Evolutionary conservation across 2,329 filamentous ascomycete genomes (phyloP).

Genomic region (Salinomyces thailandicus): DNA sequence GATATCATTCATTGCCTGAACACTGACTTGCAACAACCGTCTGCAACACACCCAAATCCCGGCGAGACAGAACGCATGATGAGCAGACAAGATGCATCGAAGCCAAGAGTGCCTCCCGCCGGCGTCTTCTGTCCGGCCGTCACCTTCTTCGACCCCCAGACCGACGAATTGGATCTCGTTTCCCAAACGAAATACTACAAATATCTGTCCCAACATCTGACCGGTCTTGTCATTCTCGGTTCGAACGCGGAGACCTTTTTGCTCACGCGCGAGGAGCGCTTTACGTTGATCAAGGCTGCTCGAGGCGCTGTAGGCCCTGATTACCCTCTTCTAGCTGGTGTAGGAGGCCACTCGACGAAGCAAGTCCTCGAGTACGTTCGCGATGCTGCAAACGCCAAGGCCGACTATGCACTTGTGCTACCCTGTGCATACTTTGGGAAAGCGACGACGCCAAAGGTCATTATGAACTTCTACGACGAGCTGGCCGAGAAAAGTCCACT

Average conservation of each 20-base stretch:
- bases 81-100: too few species aligned
- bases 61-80: too few species aligned
- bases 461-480: slow-evolving; percentile 34
- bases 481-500: slow-evolving; percentile 50
- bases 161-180: slow-evolving; percentile 31
- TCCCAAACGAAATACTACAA: slow-evolving; percentile 35
- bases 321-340: slow-evolving; percentile 36
- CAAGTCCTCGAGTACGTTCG: slow-evolving; percentile 35
- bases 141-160: slow-evolving; percentile 35
- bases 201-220: slow-evolving; percentile 34
- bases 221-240: slow-evolving; percentile 37
- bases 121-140: slow-evolving; percentile 32
- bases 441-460: slow-evolving; percentile 31
- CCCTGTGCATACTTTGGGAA: slow-evolving; percentile 38
- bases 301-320: slow-evolving; percentile 32
- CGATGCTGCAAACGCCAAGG: slow-evolving; percentile 33
- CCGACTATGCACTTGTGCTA: slow-evolving; percentile 34
- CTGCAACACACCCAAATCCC: too few species aligned
- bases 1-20: too few species aligned
- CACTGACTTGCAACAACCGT: too few species aligned
- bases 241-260: slow-evolving; percentile 40
- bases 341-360: slow-evolving; percentile 33
- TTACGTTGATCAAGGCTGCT: slow-evolving; percentile 29
- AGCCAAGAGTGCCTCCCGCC: slow-evolving; percentile 41
- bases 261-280: slow-evolving; percentile 35